Conservation (phyloP, 164 flowering plant species). For the Nymphaea colorata region DNA sequence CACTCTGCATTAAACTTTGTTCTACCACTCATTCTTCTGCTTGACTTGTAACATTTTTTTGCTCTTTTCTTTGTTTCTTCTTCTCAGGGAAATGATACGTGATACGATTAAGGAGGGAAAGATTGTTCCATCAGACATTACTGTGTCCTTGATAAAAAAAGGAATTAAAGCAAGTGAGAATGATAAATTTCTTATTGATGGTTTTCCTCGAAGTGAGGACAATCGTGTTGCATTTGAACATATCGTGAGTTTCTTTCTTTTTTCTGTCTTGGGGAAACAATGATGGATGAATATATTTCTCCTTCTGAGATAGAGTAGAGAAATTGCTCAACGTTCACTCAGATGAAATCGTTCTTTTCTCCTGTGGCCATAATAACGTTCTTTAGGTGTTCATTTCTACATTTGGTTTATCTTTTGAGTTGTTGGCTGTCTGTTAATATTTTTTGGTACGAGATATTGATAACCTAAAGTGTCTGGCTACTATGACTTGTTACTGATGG, state of each 20-base stretch:
- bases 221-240: slow-evolving; percentile 76
- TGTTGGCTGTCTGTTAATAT: too few species aligned
- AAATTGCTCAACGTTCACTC: too few species aligned
- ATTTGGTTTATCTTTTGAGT: too few species aligned
- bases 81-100: slow-evolving; percentile 61
- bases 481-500: too few species aligned
- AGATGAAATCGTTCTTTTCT: too few species aligned
- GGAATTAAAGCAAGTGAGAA: slow-evolving; percentile 55
- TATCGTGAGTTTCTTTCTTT: slow-evolving; percentile 44
- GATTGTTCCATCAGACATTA: slow-evolving; percentile 85
- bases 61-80: background rate
- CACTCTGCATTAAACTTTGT: background rate
- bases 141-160: slow-evolving; percentile 54
- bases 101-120: slow-evolving; percentile 69
- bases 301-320: background rate
- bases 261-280: background rate
- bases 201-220: slow-evolving; percentile 91
- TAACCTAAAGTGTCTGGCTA: too few species aligned
- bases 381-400: too few species aligned
- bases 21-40: background rate
- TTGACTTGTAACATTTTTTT: background rate
- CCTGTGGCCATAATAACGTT: too few species aligned
- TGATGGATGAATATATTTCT: background rate
- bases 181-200: slow-evolving; percentile 79
- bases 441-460: too few species aligned